Percentiles rank a stretch among this genome's conserved stretches.
These are phyloP conservation scores for Sphaerulina musiva DNA, from an alignment of 2,329 filamentous ascomycete genomes.

Conservation along the genomic window DNA sequence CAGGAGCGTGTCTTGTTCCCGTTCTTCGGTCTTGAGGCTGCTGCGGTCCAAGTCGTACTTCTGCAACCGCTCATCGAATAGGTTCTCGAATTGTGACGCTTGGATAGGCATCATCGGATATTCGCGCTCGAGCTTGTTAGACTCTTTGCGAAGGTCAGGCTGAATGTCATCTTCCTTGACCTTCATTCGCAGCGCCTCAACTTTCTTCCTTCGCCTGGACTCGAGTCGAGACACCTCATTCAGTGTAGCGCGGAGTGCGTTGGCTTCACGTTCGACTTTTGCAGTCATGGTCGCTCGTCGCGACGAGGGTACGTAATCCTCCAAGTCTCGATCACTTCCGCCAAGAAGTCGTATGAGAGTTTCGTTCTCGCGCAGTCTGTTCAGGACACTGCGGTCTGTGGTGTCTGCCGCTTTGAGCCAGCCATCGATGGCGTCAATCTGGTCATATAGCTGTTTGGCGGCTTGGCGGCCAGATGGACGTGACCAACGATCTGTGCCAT, in stretches of 20 bases:
- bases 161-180: slow-evolving; percentile 81
- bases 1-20: slow-evolving; percentile 68
- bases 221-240: slow-evolving; percentile 83
- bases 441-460: slow-evolving; percentile 64
- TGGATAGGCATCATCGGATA: slow-evolving; percentile 80
- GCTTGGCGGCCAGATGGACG: slow-evolving; percentile 65
- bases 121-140: slow-evolving; percentile 74
- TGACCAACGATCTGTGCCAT: slow-evolving; percentile 80
- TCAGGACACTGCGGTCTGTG: slow-evolving; percentile 64
- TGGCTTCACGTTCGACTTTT: slow-evolving; percentile 71
- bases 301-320: slow-evolving; percentile 84
- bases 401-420: slow-evolving; percentile 70
- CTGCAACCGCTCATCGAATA: slow-evolving; percentile 77
- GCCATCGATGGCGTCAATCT: slow-evolving; percentile 71
- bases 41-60: slow-evolving; percentile 74
- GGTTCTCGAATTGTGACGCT: slow-evolving; percentile 81
- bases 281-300: slow-evolving; percentile 72
- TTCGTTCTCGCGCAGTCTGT: slow-evolving; percentile 72
- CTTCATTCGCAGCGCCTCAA: slow-evolving; percentile 71
- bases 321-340: slow-evolving; percentile 70
- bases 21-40: slow-evolving; percentile 63
- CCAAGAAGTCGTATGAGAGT: slow-evolving; percentile 68
- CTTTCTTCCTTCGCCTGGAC: slow-evolving; percentile 68
- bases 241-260: slow-evolving; percentile 67
- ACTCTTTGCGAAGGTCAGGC: slow-evolving; percentile 72